Conservation (phyloP, 73 alveolate species). For the Paraurostyla sp. region DNA sequence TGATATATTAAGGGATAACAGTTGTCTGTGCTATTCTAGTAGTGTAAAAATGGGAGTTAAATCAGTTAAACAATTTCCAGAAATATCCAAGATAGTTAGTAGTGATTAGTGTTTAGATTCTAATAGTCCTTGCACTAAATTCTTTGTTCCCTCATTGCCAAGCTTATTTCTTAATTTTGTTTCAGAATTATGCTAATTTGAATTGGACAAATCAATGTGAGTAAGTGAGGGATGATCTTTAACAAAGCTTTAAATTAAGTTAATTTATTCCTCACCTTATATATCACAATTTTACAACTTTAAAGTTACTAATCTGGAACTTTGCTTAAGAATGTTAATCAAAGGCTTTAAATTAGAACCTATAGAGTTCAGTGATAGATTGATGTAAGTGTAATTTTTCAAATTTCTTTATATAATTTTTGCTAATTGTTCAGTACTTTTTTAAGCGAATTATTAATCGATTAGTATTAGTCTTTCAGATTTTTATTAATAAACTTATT, state of each 20-base stretch:
- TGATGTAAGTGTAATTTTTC: not conserved
- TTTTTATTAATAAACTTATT: not conserved
- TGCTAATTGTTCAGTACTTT: not conserved
- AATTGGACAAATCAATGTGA: not conserved
- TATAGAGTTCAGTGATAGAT: not conserved
- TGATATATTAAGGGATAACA: not conserved
- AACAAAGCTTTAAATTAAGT: not conserved
- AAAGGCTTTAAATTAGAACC: not conserved
- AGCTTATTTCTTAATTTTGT: not conserved
- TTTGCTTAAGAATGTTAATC: not conserved
- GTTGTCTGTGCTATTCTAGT: not conserved
- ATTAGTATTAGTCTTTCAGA: not conserved
- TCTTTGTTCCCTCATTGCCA: not conserved
- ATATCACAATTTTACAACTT: not conserved
- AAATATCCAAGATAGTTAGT: not conserved
- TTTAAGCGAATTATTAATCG: not conserved
- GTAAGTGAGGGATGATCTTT: constrained; percentile 25
- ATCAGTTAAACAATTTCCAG: not conserved
- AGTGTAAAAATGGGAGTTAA: not conserved
- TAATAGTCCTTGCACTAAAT: not conserved
- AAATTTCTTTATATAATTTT: not conserved
- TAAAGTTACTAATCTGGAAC: not conserved
- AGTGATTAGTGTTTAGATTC: not conserved
- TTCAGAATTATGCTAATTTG: not conserved
- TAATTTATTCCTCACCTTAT: not conserved